phyloP scores from a whole-genome alignment of 1,284 basidiomycete genomes.

The Malassezia nana region DNA sequence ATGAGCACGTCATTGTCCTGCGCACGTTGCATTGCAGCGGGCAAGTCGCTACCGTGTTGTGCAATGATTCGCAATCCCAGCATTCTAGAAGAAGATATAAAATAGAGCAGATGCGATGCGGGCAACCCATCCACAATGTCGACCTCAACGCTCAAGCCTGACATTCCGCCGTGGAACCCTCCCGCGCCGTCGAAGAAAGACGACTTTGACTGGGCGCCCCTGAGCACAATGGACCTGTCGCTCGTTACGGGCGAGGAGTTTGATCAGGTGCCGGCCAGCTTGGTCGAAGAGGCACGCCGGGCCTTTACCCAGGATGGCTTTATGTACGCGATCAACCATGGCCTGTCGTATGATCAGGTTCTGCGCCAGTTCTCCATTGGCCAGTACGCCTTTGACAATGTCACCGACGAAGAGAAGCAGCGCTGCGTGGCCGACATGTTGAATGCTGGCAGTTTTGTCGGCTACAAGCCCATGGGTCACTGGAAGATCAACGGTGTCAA shows the following conservation, averaged over 20 bases:
- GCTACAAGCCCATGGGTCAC: constrained; percentile 51
- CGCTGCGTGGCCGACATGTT: constrained; percentile 41
- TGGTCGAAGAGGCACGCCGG: constrained; percentile 35
- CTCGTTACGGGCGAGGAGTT: constrained; percentile 34
- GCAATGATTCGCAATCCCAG: not conserved
- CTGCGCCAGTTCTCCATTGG: constrained; percentile 45
- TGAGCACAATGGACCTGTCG: constrained; percentile 40
- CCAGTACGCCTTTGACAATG: constrained; percentile 40
- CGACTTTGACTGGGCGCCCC: constrained; percentile 45
- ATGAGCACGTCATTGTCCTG: not conserved
- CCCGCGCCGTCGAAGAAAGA: constrained; percentile 28
- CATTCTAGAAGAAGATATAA: not conserved
- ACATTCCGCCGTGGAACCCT: constrained; percentile 33
- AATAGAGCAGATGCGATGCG: not conserved
- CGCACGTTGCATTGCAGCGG: not conserved
- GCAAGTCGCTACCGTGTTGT: not conserved
- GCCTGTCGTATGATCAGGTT: constrained; percentile 35
- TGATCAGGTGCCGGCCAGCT: constrained; percentile 27
- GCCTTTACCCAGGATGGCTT: constrained; percentile 40
- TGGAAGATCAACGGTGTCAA: constrained; percentile 48
- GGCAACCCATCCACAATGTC: not conserved
- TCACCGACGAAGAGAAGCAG: constrained; percentile 34
- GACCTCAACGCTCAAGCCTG: not conserved
- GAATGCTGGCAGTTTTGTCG: constrained; percentile 37
- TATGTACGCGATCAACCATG: constrained; percentile 46